Evolutionary conservation across 495 filamentous ascomycete species (phyloP), one percentile per base, ranked within the genome.

Genomic region (Jackrogersella multiformis): DNA sequence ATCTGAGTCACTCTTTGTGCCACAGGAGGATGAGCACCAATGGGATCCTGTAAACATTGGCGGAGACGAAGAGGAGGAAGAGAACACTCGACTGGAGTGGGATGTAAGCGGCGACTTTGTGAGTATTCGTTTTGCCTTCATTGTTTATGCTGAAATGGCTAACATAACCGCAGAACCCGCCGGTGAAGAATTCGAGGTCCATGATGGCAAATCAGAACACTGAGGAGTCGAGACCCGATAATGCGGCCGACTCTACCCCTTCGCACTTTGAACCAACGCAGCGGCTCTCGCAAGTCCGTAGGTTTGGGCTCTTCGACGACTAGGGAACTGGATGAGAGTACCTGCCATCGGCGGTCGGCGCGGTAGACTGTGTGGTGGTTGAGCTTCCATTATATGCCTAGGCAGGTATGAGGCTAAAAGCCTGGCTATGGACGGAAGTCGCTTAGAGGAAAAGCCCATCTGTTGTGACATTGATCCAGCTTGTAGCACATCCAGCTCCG

Each of bases 401-500:
- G n/a, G n/a, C 5, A 5, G 38, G 18, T 55, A 4, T 5, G 9
- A 32, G 32, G 1, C 20, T 21, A 20, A 21, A 15, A n/a, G 28
- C 21, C 1, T 13, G 8, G 30, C 15, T 12, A 23, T 39, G 0
- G 20, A 36, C 8, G 35, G 16, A 52, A 24, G 8, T 39, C 18
- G 18, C 7, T 69, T 38, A 74, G 7, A 76, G 70, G 15, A 70
- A 70, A 21, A 76, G 4, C 12, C 73, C 71, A 41, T 71, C 61
- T 45, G 49, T 44, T 30, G 52, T 55, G 18, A 86, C 79, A 60
- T 85, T 84, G 35, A 93, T 79, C 89, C 92, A 97, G 68, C 88
- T 96, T 12, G 94, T 96, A 18, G 94, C 94, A 78, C 93, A 97
- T 10, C 94, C 94, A 23, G 92, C 94, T 2, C 88, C 90, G 57